Evolutionary conservation across 2,329 filamentous ascomycete species (phyloP), one percentile per base, ranked within the genome.

Genomic region (Monilinia aucupariae): DNA sequence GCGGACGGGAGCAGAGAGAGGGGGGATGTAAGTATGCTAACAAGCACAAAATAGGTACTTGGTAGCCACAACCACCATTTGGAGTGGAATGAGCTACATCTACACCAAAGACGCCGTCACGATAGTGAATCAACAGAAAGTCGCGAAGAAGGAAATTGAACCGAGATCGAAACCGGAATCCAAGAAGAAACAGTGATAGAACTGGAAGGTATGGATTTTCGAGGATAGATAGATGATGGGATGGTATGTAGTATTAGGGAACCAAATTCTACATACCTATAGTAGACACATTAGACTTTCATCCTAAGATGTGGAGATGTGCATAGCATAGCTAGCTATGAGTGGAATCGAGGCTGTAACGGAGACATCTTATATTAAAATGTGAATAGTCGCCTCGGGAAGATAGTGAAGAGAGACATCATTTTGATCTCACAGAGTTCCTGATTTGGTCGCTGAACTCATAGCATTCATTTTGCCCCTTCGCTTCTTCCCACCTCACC

Each of bases 61-160:
- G 17, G 93, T 99, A 3, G 92, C 92, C 0, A 84, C 82, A 0
- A 99, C 94, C 4, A 99, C 94, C 0, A 77, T 96, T 7, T 97
- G 92, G 90, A 97, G 92, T 66, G 94, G 94, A 9, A 81, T 92
- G 17, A 96, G 92, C 75, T 99, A 99, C 74, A 81, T 96, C 8
- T 96, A 88, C 74, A 90, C 86, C 68, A 96, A 94, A 74, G 89
- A 96, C 70, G 93, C 92, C 0, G 92, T 97, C 39, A 96, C 89
- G 75, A 97, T 97, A 62, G 75, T 97, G 49, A 78, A 74, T 17
- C 76, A 79, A 61, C 64, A 68, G 8, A 60, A 61, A 32, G 39
- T 49, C 17, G 43, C 64, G 41, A 66, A 68, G 30, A 60, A 64
- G 13, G 41, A 61, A 45, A 60, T 65, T 34, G 59, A 58, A 47